Percentiles rank a stretch among this genome's conserved stretches.
Conservation (phyloP, 768 basidiomycete genomes). For the Suillus subluteus region DNA sequence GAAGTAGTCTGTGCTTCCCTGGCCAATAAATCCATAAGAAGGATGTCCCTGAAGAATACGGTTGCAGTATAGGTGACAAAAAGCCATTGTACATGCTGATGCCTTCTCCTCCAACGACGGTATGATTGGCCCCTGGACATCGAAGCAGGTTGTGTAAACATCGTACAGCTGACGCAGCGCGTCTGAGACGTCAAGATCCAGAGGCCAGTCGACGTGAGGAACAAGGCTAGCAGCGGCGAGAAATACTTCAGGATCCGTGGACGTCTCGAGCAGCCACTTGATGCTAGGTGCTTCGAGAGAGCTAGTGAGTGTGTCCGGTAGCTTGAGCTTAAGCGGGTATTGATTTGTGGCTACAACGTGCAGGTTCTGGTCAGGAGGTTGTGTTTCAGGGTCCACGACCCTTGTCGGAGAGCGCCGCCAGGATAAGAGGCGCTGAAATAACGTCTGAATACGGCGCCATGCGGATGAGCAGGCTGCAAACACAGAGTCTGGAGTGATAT, state of each 20-base stretch:
- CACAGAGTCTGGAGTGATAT: neutral
- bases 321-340: neutral
- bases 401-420: neutral
- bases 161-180: neutral
- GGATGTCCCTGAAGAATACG: neutral
- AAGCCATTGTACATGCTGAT: neutral
- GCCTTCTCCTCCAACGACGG: neutral
- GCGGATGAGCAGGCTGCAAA: neutral
- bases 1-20: neutral
- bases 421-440: neutral
- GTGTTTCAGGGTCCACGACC: neutral
- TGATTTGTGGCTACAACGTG: too few relatives aligned
- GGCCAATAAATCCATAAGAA: neutral
- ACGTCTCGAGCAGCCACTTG: slow-evolving; percentile 24
- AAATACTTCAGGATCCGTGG: slow-evolving; percentile 20
- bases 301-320: neutral
- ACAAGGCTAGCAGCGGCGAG: neutral
- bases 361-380: neutral
- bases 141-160: neutral
- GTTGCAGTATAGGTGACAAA: neutral
- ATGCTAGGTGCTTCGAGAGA: slow-evolving; percentile 4
- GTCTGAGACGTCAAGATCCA: neutral
- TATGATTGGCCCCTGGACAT: neutral
- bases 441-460: neutral
- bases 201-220: neutral